phyloP scores from a whole-genome alignment of 768 basidiomycete species.

The Vishniacozyma victoriae region DNA sequence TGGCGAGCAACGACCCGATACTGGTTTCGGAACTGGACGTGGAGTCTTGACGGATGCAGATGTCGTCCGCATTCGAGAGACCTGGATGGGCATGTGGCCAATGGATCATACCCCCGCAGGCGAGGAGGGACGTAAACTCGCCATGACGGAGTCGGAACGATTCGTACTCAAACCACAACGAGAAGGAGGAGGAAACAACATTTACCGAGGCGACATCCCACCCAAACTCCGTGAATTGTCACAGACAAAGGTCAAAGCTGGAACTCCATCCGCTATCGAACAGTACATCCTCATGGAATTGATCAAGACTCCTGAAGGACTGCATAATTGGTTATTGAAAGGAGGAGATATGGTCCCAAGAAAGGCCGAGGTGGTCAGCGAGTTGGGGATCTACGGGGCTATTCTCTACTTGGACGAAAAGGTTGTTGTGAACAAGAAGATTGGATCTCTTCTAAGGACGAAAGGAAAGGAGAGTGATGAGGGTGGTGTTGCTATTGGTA shows the following conservation, averaged over 20 bases:
- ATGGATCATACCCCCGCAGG: conserved; percentile 51
- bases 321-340: conserved; percentile 69
- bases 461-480: conserved; percentile 88
- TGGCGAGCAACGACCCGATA: conserved; percentile 26
- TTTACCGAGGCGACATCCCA: conserved; percentile 79
- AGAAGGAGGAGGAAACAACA: conserved; percentile 97
- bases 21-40: conserved; percentile 31
- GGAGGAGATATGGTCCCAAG: conserved; percentile 58
- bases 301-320: conserved; percentile 67
- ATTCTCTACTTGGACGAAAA: conserved; percentile 57
- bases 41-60: conserved; percentile 44
- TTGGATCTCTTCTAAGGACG: conserved; percentile 79
- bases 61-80: conserved; percentile 58
- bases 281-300: conserved; percentile 97
- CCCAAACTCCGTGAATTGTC: conserved; percentile 63
- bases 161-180: conserved; percentile 93
- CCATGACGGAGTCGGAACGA: conserved; percentile 52
- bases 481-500: conserved; percentile 75
- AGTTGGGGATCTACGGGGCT: conserved; percentile 89
- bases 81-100: conserved; percentile 86
- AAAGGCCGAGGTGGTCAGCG: conserved; percentile 69
- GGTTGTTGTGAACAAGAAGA: conserved; percentile 57
- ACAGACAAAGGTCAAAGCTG: conserved; percentile 12
- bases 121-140: conserved; percentile 54
- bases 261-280: conserved; percentile 54